Evolutionary conservation across 2,329 filamentous ascomycete species (phyloP), one percentile per base, ranked within the genome.

Genomic region (Epichloe gansuensis): DNA sequence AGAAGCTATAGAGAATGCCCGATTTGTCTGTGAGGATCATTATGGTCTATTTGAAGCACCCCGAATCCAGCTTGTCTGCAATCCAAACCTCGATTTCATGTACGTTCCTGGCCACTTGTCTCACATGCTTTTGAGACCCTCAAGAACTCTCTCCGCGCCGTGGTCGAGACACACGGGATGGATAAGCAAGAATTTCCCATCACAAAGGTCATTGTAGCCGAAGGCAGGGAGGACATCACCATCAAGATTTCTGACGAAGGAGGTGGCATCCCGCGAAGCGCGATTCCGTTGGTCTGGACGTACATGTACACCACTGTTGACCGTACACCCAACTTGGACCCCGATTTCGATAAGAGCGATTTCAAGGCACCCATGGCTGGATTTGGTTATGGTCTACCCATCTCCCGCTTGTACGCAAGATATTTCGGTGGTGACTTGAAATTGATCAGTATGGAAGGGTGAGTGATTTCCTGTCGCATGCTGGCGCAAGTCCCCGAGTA

Each of bases 291-390:
- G 13, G 93, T 97, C n/a, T 98, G 93, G 93, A 98, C 93, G 12
- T 98, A 98, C 69, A 98, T 97, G 93, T 98, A 98, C 69, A 98
- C 93, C 38, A 98, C 93, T 2, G 93, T 98, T 58, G 93, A 97
- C 68, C 83, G 91, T 61, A 97, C 93, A 23, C 93, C 93, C 13
- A 95, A 84, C 65, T 74, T 98, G 57, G 93, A 98, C 65, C 93
- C 93, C 0, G 91, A 97, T 67, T 98, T 97, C 68, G 91, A 98
- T 71, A 95, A 97, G 74, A 95, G 85, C 71, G 93, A 98, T 69
- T 98, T 98, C 76, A 97, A 98, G 70, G 93, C 93, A 12, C 93
- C 93, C 2, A 97, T 98, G 93, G 93, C 93, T 56, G 93, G 93
- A 2, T 98, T 97, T 65, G 93, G 93, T n/a, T 98, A 98, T 64